phyloP scores from a whole-genome alignment of 306 rosid genomes.

The Purshia tridentata region DNA sequence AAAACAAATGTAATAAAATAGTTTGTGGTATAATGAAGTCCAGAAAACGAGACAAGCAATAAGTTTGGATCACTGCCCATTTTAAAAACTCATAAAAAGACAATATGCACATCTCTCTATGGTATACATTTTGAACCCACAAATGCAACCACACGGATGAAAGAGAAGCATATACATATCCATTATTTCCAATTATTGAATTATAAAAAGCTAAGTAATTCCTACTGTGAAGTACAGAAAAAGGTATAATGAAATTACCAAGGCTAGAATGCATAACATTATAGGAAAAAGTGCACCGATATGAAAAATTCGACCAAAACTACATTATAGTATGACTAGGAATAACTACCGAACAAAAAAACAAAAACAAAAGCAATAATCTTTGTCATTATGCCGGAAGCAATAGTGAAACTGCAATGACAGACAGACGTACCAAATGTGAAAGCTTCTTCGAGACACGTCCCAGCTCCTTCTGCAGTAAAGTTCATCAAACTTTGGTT shows the following conservation, averaged over 20 bases:
- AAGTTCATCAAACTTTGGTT: conserved; percentile 29
- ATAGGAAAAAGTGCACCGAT: neutral
- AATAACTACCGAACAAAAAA: neutral
- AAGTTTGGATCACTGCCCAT: neutral
- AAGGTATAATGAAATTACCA: neutral
- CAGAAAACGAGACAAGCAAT: neutral
- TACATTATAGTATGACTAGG: neutral
- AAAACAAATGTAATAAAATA: neutral
- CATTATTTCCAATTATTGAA: neutral
- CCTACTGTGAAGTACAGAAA: neutral
- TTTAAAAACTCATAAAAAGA: neutral
- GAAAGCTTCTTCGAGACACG: conserved; percentile 50
- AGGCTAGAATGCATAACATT: neutral
- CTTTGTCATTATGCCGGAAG: neutral
- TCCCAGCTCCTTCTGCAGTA: conserved; percentile 72
- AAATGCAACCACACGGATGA: neutral
- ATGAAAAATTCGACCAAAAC: neutral
- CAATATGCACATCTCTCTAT: neutral
- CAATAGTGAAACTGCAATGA: neutral
- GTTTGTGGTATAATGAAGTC: neutral
- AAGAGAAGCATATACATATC: neutral
- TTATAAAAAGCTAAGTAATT: neutral
- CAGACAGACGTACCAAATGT: conserved; percentile 48
- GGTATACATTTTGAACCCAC: neutral
- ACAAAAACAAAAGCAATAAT: neutral